A percentile compares a stretch with the other conserved stretches of the same genome.
Conservation (phyloP, 768 basidiomycete species). For the Lentinula edodes region DNA sequence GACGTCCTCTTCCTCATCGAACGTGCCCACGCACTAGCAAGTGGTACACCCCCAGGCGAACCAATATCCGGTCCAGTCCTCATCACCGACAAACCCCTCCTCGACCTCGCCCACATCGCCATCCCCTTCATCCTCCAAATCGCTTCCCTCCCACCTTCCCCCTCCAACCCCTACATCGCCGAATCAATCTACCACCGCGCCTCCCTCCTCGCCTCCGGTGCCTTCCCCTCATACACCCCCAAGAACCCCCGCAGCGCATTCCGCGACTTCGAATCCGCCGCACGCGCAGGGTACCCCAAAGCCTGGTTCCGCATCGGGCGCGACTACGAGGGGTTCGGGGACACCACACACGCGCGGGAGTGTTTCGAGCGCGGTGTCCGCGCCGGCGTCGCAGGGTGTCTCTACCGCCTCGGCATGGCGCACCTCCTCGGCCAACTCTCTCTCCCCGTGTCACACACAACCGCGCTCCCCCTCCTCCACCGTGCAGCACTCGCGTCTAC, state of each 20-base stretch:
- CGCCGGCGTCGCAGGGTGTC: conserved; percentile 68
- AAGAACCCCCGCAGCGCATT: conserved; percentile 79
- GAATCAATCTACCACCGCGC: conserved; percentile 78
- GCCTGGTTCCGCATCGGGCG: conserved; percentile 91
- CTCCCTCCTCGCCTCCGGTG: conserved; percentile 66
- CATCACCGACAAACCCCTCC: conserved; percentile 56
- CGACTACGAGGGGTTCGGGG: conserved; percentile 87
- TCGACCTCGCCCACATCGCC: conserved; percentile 56
- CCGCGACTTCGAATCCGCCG: conserved; percentile 82
- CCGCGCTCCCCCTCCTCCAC: conserved; percentile 68
- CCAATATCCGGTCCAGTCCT: conserved; percentile 44
- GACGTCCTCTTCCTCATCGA: conserved; percentile 83
- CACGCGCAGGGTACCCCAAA: conserved; percentile 65
- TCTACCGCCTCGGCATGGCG: conserved; percentile 93
- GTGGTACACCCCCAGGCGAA: conserved; percentile 32
- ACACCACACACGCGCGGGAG: conserved; percentile 65
- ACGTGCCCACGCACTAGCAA: conserved; percentile 31
- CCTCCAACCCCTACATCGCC: conserved; percentile 40
- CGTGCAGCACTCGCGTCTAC: conserved; percentile 73
- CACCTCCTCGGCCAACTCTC: conserved; percentile 84
- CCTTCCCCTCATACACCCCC: conserved; percentile 56
- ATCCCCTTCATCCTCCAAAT: conserved; percentile 60
- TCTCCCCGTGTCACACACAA: conserved; percentile 42
- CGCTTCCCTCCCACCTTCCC: conserved; percentile 18
- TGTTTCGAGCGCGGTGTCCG: conserved; percentile 85